Evolutionary conservation across 176 grass and related monocot genomes (phyloP).

Genomic region (Echinochloa phyllopogon): DNA sequence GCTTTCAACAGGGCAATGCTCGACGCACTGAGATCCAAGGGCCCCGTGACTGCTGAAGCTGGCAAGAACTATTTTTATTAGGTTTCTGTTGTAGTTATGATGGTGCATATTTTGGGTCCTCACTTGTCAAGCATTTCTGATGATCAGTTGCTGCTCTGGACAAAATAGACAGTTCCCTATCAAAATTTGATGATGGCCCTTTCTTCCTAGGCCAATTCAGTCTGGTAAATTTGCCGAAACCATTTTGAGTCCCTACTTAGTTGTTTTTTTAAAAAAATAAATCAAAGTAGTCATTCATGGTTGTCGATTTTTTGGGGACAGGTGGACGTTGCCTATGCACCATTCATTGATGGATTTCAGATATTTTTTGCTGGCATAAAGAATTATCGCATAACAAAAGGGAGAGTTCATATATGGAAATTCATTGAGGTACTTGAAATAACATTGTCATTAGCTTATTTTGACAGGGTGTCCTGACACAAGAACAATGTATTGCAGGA

Average conservation of each 20-base stretch:
- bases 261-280: background rate
- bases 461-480: background rate
- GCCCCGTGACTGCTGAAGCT: conserved; percentile 38
- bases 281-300: background rate
- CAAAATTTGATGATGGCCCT: conserved; percentile 65
- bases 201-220: conserved; percentile 84
- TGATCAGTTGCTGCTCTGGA: conserved; percentile 60
- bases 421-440: conserved; percentile 58
- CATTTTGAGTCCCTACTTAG: background rate
- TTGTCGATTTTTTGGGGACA: conserved; percentile 20
- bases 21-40: conserved; percentile 36
- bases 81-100: background rate
- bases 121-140: conserved; percentile 30
- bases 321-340: conserved; percentile 82
- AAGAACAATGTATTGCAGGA: conserved; percentile 11
- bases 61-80: conserved; percentile 32
- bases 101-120: background rate
- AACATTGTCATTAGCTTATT: background rate
- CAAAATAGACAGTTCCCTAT: conserved; percentile 61
- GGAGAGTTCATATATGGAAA: conserved; percentile 50
- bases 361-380: conserved; percentile 54
- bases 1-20: conserved; percentile 38
- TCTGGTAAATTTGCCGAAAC: conserved; percentile 44
- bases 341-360: conserved; percentile 64
- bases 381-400: conserved; percentile 59